Base-by-base conservation (phyloP, 768 basidiomycete genomes). In the Tremella yokohamensis region DNA sequence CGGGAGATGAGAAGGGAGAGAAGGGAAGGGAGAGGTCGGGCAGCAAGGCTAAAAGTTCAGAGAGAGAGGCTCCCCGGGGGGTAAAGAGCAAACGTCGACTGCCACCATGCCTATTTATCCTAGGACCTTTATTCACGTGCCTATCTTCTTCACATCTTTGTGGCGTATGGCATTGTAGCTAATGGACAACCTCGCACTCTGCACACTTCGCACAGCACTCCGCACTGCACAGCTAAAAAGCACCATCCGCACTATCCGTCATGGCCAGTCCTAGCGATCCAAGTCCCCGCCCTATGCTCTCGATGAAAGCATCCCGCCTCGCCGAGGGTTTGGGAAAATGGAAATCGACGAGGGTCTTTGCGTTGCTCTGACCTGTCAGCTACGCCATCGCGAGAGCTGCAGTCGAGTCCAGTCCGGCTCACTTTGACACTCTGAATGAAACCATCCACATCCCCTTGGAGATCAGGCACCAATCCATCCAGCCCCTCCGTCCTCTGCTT, bases 341-440 rank as follows among this genome's bases (percentile, higher is more conserved):
- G 39, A 45, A 60, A 1, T 52, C 44, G 13, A 63, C 52, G 8
- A 67, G 50, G 15, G 47, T 51, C 26, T 40, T 47, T 24, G 62
- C 40, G 50, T 67, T 67, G 13, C 34, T n/a, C 49, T 53, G 37
- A 29, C 15, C 2, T n/a, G 13, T 57, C 49, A 40, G 29, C 49
- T 16, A 7, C 18, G 40, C 22, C 42, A 42, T 22, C n/a, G n/a
- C n/a, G n/a, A n/a, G n/a, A n/a, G n/a, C n/a, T n/a, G 47, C 40
- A 22, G 39, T 9, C 40, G 3, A 19, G 12, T 34, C 6, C 29
- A 6, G 37, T 50, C 49, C 3, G 20, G 52, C 56, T 54, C 40
- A 68, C 66, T 45, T 40, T 52, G 60, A 68, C 63, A 50, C 63
- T 68, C 2, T 59, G 39, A 9, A 65, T 34, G 24, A 68, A 65